phyloP scores from a whole-genome alignment of 1,284 basidiomycete species.

The Ceratobasidium theobromae region DNA sequence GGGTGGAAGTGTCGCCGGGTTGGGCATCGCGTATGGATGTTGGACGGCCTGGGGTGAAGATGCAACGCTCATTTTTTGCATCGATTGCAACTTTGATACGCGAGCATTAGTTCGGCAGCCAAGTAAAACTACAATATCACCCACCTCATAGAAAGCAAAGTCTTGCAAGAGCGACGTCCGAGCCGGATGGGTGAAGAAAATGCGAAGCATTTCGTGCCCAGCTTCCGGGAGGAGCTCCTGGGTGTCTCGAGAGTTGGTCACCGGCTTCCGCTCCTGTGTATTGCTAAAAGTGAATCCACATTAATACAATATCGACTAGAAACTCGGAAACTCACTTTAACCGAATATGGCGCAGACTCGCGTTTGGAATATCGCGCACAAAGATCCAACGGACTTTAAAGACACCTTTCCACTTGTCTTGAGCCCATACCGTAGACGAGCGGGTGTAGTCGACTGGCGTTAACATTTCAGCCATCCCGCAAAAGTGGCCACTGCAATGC shows the following conservation, averaged over 20 bases:
- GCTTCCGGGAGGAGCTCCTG: conserved; percentile 92
- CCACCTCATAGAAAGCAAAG: conserved; percentile 89
- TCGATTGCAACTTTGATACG: conserved; percentile 63
- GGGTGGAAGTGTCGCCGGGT: conserved; percentile 49
- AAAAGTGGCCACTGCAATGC: conserved; percentile 79
- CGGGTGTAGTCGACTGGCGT: conserved; percentile 84
- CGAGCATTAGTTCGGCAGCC: background rate
- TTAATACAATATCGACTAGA: no score
- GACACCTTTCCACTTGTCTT: conserved; percentile 97
- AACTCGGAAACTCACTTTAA: conserved; percentile 62
- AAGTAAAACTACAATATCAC: conserved; percentile 34
- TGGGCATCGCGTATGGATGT: conserved; percentile 54
- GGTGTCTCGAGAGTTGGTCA: conserved; percentile 90
- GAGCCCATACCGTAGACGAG: conserved; percentile 93
- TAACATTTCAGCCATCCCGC: conserved; percentile 95
- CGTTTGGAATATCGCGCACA: conserved; percentile 90
- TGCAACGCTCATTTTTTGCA: conserved; percentile 67
- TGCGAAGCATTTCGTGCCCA: conserved; percentile 90
- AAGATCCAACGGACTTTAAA: conserved; percentile 96
- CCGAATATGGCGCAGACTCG: conserved; percentile 79
- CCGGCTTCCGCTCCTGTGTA: conserved; percentile 93
- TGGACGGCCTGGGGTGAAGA: conserved; percentile 46
- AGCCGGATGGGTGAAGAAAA: conserved; percentile 88
- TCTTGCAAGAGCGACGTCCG: conserved; percentile 91
- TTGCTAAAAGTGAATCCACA: conserved; percentile 64